These are phyloP conservation scores for Rhynchosporium agropyri DNA, from an alignment of 2,329 filamentous ascomycete species.

Conservation along the genomic window DNA sequence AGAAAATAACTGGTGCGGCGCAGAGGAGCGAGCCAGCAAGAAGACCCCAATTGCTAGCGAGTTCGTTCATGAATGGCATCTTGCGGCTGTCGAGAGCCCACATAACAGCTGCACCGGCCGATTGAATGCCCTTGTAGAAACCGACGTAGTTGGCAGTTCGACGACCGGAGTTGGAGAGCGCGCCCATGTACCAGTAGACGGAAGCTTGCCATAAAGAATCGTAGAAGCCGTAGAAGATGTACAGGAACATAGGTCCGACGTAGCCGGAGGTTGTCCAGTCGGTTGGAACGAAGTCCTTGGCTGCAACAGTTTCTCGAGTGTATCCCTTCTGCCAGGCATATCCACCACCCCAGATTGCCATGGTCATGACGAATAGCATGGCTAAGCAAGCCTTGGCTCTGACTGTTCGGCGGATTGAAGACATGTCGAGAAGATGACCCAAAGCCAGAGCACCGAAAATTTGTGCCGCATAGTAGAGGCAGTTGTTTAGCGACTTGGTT, in stretches of 20 bases:
- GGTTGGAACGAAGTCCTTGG: slow-evolving; percentile 27
- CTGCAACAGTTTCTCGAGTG: slow-evolving; percentile 46
- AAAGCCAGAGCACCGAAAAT: slow-evolving; percentile 76
- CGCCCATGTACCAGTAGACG: slow-evolving; percentile 96
- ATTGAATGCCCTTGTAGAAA: slow-evolving; percentile 89
- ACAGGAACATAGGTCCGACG: slow-evolving; percentile 81
- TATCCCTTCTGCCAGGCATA: slow-evolving; percentile 75
- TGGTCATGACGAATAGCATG: slow-evolving; percentile 68
- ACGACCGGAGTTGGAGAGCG: slow-evolving; percentile 88
- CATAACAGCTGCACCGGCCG: slow-evolving; percentile 78
- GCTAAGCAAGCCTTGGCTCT: slow-evolving; percentile 67
- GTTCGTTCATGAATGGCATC: slow-evolving; percentile 70
- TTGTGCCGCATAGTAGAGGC: slow-evolving; percentile 79
- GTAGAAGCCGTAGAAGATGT: slow-evolving; percentile 88
- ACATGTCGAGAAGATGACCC: slow-evolving; percentile 70
- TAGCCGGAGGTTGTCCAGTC: slow-evolving; percentile 73
- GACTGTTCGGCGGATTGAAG: slow-evolving; percentile 60
- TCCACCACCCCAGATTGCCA: slow-evolving; percentile 81
- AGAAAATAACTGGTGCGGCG: slow-evolving; percentile 76
- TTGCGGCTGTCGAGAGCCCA: slow-evolving; percentile 68
- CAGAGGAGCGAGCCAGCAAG: slow-evolving; percentile 73
- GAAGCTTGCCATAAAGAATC: slow-evolving; percentile 89
- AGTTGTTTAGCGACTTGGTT: slow-evolving; percentile 74
- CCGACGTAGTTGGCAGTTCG: slow-evolving; percentile 90
- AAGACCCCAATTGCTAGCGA: slow-evolving; percentile 76